Evolutionary conservation across 768 basidiomycete species (phyloP), one percentile per base, ranked within the genome.

Genomic region (Mycena vulgaris): DNA sequence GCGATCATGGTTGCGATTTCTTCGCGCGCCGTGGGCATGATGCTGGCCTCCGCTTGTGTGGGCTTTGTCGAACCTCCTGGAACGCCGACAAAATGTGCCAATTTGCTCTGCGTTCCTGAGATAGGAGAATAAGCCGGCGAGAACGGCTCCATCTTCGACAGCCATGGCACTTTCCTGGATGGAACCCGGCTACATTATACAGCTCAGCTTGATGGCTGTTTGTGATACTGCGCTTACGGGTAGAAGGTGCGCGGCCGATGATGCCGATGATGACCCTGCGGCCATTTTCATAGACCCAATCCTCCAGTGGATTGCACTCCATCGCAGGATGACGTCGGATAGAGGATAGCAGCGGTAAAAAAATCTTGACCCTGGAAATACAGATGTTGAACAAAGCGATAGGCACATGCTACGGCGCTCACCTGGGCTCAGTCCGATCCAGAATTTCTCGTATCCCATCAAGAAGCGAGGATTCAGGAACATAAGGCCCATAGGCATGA

Each of bases 81-180:
- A 88, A 87, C 3, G 89, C 90, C 60, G 81, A 77, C 30, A 90
- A 80, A 75, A 91, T 85, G 5, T 78, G 0, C 78, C 74, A 69
- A 91, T 86, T 70, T 91, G 90, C n/a, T 87, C 84, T 47, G 78
- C 73, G 9, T 76, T 75, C 30, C 78, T 79, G 10, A 91, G 80
- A 70, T 88, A 88, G 5, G 88, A 87, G 80, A 92, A 91, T 9
- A 92, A 82, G 66, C 85, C 86, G 9, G 86, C 90, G 25, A 92
- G 81, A 27, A 89, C 85, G 14, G 88, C 89, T 2, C 87, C 88
- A 70, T 91, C 91, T 78, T 92, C 91, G n/a, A 92, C 75, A 1
- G 85, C 82, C 76, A 90, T 85, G 7, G 84, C 85, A 3, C 77
- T 80, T 9, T 81, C 80, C 74, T 91, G 89, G 27, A 85, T 81